Conservation (phyloP, 306 rosid species). For the Rosa rugosa region DNA sequence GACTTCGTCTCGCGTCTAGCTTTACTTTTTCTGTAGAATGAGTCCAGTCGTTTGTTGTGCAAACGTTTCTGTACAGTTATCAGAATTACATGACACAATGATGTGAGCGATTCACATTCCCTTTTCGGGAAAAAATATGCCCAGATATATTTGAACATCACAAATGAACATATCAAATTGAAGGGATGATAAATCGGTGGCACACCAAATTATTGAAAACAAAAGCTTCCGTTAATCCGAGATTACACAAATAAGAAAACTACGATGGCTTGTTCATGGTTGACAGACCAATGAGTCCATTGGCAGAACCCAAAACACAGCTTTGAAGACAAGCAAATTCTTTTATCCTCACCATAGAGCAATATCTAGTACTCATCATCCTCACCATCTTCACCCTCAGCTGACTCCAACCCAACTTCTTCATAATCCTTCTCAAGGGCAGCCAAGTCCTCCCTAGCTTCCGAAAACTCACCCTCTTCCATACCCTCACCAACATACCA, state of each 20-base stretch:
- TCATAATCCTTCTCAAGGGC: constrained; percentile 50
- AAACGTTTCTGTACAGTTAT: constrained; percentile 11
- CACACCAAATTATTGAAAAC: not conserved
- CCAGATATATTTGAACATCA: not conserved
- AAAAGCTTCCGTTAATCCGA: not conserved
- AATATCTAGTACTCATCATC: constrained; percentile 38
- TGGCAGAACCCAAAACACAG: constrained; percentile 22
- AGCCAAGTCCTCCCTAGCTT: constrained; percentile 50
- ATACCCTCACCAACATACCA: constrained; percentile 55
- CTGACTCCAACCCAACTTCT: constrained; percentile 47
- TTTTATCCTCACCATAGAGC: no score
- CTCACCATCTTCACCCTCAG: constrained; percentile 47
- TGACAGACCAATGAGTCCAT: constrained; percentile 42
- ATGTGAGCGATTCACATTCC: not conserved
- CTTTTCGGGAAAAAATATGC: not conserved
- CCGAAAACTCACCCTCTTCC: constrained; percentile 50
- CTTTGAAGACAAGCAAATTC: not conserved
- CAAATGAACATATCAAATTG: not conserved
- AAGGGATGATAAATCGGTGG: not conserved
- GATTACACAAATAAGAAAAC: not conserved
- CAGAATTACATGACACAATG: not conserved
- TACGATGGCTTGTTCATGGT: not conserved
- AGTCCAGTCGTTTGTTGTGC: constrained; percentile 2
- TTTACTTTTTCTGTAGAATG: not conserved
- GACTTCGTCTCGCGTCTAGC: not conserved